Conservation (phyloP, 2,329 filamentous ascomycete genomes). For the Xylariaceae sp. region DNA sequence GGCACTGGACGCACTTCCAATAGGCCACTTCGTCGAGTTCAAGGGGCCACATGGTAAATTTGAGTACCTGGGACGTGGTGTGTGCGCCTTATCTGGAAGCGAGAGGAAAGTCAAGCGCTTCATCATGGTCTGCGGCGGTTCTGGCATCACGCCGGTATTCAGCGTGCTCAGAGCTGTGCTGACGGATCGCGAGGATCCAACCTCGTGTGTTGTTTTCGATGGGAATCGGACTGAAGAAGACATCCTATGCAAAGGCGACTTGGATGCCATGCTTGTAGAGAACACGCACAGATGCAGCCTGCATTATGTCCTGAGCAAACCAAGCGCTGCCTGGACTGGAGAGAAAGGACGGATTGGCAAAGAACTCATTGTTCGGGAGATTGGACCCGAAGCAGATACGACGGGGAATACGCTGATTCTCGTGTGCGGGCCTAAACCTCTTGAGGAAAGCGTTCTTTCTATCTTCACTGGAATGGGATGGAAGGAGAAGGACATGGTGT, state of each 20-base stretch:
- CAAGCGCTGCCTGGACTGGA: constrained; percentile 61
- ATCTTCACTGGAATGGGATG: constrained; percentile 58
- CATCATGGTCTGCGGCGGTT: constrained; percentile 82
- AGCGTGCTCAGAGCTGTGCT: constrained; percentile 74
- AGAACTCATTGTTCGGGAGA: constrained; percentile 56
- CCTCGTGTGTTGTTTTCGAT: constrained; percentile 67
- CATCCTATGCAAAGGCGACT: constrained; percentile 70
- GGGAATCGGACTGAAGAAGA: constrained; percentile 74
- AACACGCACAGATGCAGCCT: constrained; percentile 57
- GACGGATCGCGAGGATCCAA: constrained; percentile 56
- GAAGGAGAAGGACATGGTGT: constrained; percentile 65
- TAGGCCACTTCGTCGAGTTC: constrained; percentile 73
- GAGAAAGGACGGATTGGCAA: constrained; percentile 60
- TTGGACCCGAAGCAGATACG: constrained; percentile 36
- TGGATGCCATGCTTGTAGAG: constrained; percentile 56
- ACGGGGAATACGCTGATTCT: constrained; percentile 58
- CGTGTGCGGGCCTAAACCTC: constrained; percentile 69
- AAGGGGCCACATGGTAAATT: constrained; percentile 87
- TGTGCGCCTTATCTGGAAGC: constrained; percentile 55
- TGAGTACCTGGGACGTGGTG: constrained; percentile 65
- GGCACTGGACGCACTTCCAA: constrained; percentile 65
- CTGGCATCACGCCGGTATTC: constrained; percentile 88
- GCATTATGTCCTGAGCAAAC: constrained; percentile 63
- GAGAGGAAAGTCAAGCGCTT: constrained; percentile 59
- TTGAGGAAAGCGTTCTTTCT: constrained; percentile 59